Conservation (phyloP, 2,329 filamentous ascomycete species). For the Sarocladium kiliense region DNA sequence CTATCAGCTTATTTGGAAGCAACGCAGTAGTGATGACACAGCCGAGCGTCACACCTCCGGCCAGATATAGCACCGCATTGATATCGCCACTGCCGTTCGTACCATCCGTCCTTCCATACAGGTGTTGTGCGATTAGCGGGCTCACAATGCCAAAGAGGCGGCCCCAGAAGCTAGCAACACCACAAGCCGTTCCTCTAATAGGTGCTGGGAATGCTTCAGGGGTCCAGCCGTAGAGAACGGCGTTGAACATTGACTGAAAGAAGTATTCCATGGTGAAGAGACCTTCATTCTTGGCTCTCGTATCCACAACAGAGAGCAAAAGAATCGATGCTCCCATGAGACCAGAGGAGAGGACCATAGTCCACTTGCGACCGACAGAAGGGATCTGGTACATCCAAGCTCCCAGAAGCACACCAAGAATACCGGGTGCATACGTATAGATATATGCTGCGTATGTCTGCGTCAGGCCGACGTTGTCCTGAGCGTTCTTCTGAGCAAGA, state of each 20-base stretch:
- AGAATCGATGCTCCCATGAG: slow-evolving; percentile 42
- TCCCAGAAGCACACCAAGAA: slow-evolving; percentile 44
- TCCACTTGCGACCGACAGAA: slow-evolving; percentile 36
- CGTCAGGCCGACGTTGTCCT: slow-evolving; percentile 33
- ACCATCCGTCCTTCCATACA: slow-evolving; percentile 26
- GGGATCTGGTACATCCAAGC: slow-evolving; percentile 34
- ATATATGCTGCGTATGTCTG: slow-evolving; percentile 48
- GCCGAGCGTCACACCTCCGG: slow-evolving; percentile 47
- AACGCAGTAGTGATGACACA: slow-evolving; percentile 46
- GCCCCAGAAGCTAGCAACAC: slow-evolving; percentile 54
- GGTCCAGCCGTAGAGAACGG: slow-evolving; percentile 39
- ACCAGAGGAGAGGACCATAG: slow-evolving; percentile 36
- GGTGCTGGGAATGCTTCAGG: slow-evolving; percentile 54
- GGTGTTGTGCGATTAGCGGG: slow-evolving; percentile 46
- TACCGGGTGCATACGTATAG: slow-evolving; percentile 48
- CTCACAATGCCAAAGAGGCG: slow-evolving; percentile 53
- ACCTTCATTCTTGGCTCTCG: slow-evolving; percentile 28
- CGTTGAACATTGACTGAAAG: slow-evolving; percentile 35
- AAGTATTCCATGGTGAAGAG: slow-evolving; percentile 39
- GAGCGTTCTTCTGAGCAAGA: slow-evolving; percentile 45
- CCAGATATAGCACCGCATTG: slow-evolving; percentile 50
- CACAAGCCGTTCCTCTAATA: slow-evolving; percentile 49
- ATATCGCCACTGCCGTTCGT: slow-evolving; percentile 28
- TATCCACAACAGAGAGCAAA: slow-evolving; percentile 36
- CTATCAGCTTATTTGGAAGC: slow-evolving; percentile 35